A percentile compares a stretch with the other conserved stretches of the same genome.
phyloP scores from a whole-genome alignment of 2,329 filamentous ascomycete species.

The Neurospora crassa region DNA sequence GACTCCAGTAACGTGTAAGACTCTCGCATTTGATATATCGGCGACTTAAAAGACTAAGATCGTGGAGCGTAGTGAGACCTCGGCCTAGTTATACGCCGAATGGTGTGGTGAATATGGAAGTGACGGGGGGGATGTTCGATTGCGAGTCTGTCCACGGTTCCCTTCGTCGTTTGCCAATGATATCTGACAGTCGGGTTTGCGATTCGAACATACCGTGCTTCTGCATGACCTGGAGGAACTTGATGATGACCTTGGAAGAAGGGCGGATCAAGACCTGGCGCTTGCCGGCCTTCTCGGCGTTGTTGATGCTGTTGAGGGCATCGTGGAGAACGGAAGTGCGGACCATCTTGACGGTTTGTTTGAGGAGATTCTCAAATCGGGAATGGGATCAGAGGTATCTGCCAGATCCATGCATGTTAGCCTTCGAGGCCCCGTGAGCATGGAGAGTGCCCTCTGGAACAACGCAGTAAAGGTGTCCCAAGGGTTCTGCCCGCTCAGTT shows the following conservation, averaged over 20 bases:
- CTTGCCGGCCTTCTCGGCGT: conserved; percentile 99
- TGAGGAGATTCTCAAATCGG: conserved; percentile 72
- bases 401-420: conserved; percentile 41
- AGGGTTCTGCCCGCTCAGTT: conserved; percentile 62
- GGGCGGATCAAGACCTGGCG: conserved; percentile 98
- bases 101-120: conserved; percentile 2
- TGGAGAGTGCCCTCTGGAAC: conserved; percentile 58
- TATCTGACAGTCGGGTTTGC: neutral
- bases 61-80: conserved; percentile 64
- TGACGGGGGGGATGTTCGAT: conserved; percentile 12
- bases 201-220: conserved; percentile 75
- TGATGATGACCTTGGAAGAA: conserved; percentile 98
- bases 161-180: conserved; percentile 1
- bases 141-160: conserved; percentile 8
- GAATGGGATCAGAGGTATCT: conserved; percentile 56
- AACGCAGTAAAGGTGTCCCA: conserved; percentile 25
- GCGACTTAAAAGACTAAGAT: conserved; percentile 99
- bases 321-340: conserved; percentile 99
- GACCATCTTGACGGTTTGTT: conserved; percentile 79
- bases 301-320: conserved; percentile 99
- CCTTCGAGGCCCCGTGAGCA: conserved; percentile 52
- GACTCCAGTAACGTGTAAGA: conserved; percentile 95
- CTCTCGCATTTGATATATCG: conserved; percentile 90
- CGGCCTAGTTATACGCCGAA: conserved; percentile 99
- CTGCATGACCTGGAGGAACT: conserved; percentile 99